Percentiles rank a stretch among this genome's conserved stretches.
Evolutionary conservation across 1,284 basidiomycete species (phyloP).

Genomic region (Cutaneotrichosporon cutaneum): DNA sequence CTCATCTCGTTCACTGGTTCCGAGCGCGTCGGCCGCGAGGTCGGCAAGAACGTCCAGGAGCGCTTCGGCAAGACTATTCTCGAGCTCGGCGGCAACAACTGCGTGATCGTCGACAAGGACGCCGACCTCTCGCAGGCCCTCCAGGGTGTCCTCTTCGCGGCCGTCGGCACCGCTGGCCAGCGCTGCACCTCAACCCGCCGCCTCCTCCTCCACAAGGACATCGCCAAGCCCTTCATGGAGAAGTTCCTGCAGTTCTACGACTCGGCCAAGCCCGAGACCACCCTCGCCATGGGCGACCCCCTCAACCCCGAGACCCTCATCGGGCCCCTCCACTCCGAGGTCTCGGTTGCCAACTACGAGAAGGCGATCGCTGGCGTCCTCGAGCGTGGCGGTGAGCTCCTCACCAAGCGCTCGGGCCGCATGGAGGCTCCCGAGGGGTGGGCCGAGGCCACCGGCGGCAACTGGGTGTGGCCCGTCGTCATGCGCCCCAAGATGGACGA

Average conservation of each 20-base stretch:
- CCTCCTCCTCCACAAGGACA: constrained; percentile 77
- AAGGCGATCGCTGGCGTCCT: constrained; percentile 65
- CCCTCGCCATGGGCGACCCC: constrained; percentile 74
- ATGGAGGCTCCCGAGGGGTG: constrained; percentile 37
- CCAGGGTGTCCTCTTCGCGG: constrained; percentile 80
- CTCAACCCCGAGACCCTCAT: constrained; percentile 70
- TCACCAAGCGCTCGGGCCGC: constrained; percentile 39
- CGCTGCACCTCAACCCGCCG: constrained; percentile 91
- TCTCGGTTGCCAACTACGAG: constrained; percentile 67
- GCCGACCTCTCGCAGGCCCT: constrained; percentile 86
- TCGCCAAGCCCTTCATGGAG: constrained; percentile 73
- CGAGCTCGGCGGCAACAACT: constrained; percentile 93
- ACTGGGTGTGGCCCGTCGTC: constrained; percentile 87
- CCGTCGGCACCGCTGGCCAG: constrained; percentile 91
- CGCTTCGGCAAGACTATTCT: constrained; percentile 59
- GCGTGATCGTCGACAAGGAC: constrained; percentile 87
- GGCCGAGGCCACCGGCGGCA: constrained; percentile 62
- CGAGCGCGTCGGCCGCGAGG: constrained; percentile 77
- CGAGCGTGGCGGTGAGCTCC: constrained; percentile 68
- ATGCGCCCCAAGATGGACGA: constrained; percentile 55
- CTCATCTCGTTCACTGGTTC: constrained; percentile 95
- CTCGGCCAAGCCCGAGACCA: constrained; percentile 58
- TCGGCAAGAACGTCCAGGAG: constrained; percentile 75
- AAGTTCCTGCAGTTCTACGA: constrained; percentile 64
- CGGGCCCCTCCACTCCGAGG: constrained; percentile 76